Conservation (phyloP, 768 basidiomycete genomes). For the Clitopilus passeckerianus region DNA sequence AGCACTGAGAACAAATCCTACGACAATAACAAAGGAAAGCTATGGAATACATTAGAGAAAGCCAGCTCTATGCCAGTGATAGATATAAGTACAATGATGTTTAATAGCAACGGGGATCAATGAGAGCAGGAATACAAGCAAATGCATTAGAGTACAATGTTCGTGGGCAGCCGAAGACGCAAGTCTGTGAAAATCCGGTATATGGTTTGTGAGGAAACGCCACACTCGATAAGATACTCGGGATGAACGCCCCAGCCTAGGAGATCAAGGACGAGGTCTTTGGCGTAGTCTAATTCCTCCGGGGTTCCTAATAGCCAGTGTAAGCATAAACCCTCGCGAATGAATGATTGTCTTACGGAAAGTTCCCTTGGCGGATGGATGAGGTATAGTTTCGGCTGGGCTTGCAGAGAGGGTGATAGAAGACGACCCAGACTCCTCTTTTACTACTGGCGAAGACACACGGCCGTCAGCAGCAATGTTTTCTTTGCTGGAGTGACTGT, state of each 20-base stretch:
- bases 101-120: background rate
- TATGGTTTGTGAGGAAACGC: conserved; percentile 33
- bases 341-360: background rate
- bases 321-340: background rate
- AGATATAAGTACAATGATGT: background rate
- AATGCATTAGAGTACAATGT: conserved; percentile 5
- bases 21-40: background rate
- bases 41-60: background rate
- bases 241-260: conserved; percentile 49
- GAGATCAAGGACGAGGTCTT: conserved; percentile 47
- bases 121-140: background rate
- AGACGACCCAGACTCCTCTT: background rate
- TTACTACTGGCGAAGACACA: too few species aligned
- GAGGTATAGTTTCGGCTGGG: background rate
- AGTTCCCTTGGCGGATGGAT: background rate
- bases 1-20: background rate
- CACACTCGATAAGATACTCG: conserved; percentile 40
- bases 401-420: background rate
- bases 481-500: too few species aligned
- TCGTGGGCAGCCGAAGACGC: conserved; percentile 21
- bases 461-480: too few species aligned
- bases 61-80: background rate
- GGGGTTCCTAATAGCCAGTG: conserved; percentile 26
- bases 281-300: conserved; percentile 37
- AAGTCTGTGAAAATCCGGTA: conserved; percentile 39